Base-by-base conservation (phyloP, 306 rosid species). In the Chamaecrista fasciculata region DNA sequence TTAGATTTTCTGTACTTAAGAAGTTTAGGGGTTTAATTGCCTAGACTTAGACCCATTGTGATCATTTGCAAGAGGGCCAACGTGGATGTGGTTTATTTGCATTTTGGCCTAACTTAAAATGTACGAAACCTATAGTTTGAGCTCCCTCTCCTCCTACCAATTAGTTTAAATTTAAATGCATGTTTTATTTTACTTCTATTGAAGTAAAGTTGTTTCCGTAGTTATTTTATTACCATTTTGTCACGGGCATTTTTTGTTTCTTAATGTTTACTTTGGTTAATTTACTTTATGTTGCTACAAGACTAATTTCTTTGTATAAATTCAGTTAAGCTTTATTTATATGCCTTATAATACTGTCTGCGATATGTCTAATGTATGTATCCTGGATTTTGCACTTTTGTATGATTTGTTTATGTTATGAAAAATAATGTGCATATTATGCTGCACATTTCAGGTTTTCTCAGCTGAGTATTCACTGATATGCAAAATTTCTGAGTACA, bases 391-490 rank as follows among this genome's bases (percentile, higher is more conserved):
- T 78, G 52, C 28, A n/a, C 70, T 62, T 71, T 62, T 67, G 70
- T 46, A 66, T 37, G 14, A 75, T 65, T 59, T 23, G 69, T 65
- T 73, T 24, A 53, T 53, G 14, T 40, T 40, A 44, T 40, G 1
- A 60, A 70, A 67, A 62, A 59, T 75, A 40, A 78, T 65, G 33
- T 12, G 10, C 25, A 28, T 66, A 26, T 72, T 63, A 18, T 80
- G 62, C 46, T 70, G 55, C 73, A 15, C 51, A 36, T 80, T 71
- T 76, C 89, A 95, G 99, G 89, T 95, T 49, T 95, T 95, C 76
- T 71, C 92, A 2, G 95, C 95, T 49, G 99, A 95, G 78, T 95
- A 95, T 83, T 89, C 97, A 72, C 79, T 95, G 67, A 85, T 95
- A 76, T 95, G 99, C 81, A 91, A 95, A 84, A 89, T 91, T 58